Evolutionary conservation across 2,329 filamentous ascomycete genomes (phyloP), one percentile per base, ranked within the genome.

Genomic region (Venturia aucupariae): DNA sequence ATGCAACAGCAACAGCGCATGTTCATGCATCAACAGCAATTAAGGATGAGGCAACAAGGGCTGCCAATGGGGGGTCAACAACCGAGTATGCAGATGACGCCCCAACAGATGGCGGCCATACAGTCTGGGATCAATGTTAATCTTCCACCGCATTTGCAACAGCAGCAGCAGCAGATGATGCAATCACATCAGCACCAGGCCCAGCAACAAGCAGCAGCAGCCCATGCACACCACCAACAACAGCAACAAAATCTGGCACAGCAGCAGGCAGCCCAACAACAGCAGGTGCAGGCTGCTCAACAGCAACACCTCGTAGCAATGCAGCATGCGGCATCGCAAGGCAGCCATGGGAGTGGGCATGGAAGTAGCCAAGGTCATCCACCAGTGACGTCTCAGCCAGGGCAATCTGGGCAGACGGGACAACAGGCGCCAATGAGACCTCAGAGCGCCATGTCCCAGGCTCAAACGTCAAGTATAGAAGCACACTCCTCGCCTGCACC

Each of bases 11-110:
- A 85, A 67, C 80, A 84, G 64, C 75, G 82, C 4, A 81, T 73
- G 42, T 73, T 77, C 55, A 71, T 84, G 48, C 83, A 86, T 55
- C 82, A 84, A 67, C 82, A 84, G 61, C 82, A 86, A 67, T 73
- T 84, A 66, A 38, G 78, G 19, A 82, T 85, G 68, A 83, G 85
- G 24, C 39, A 42, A 64, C 80, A 80, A 62, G 79, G 81, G 60
- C 82, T 86, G 76, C 76, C 77, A 22, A 79, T 78, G 67, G 76
- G 77, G 67, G 77, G 77, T 22, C 81, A 84, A 42, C 83, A 86
- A 72, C 80, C 77, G 3, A 82, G 86, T 73, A 79, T 69, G 73
- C 69, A 73, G 62, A 80, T 74, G 59, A 75, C 63, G 13, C 64
- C 74, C 27, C 80, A 82, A 65, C 83, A 84, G 69, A 73, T 83